Evolutionary conservation across 2,329 filamentous ascomycete genomes (phyloP).

Genomic region (Talaromyces albobiverticillius): DNA sequence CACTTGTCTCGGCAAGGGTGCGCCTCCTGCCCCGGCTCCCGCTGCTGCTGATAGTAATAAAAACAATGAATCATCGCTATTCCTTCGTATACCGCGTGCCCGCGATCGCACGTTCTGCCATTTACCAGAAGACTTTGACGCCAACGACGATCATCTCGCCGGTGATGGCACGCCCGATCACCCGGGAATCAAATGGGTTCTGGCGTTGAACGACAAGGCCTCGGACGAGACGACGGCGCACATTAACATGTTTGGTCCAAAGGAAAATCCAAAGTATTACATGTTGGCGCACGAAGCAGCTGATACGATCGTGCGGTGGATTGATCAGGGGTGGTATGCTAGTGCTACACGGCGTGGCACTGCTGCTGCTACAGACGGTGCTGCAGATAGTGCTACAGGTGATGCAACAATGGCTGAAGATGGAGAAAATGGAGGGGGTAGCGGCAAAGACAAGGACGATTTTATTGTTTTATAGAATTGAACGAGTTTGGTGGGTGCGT

Average conservation of each 20-base stretch:
- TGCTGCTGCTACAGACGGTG: constrained; percentile 17
- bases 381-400: neutral
- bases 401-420: neutral
- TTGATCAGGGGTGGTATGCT: constrained; percentile 41
- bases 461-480: constrained; percentile 12
- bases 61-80: constrained; percentile 11
- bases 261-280: constrained; percentile 45
- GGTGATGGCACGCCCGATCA: constrained; percentile 20
- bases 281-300: constrained; percentile 37
- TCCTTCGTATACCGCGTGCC: constrained; percentile 33
- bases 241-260: constrained; percentile 50
- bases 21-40: constrained; percentile 32
- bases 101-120: constrained; percentile 85
- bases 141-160: constrained; percentile 21
- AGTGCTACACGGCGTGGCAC: constrained; percentile 21
- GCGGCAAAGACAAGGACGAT: constrained; percentile 15
- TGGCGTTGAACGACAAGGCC: constrained; percentile 74
- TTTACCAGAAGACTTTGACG: constrained; percentile 58
- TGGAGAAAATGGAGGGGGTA: neutral
- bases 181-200: constrained; percentile 58
- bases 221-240: constrained; percentile 78
- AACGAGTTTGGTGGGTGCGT: neutral
- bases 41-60: constrained; percentile 26
- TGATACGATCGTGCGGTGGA: constrained; percentile 35
- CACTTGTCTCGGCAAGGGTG: constrained; percentile 72